Base-by-base conservation (phyloP, 768 basidiomycete species). In the Hortiboletus campestris region DNA sequence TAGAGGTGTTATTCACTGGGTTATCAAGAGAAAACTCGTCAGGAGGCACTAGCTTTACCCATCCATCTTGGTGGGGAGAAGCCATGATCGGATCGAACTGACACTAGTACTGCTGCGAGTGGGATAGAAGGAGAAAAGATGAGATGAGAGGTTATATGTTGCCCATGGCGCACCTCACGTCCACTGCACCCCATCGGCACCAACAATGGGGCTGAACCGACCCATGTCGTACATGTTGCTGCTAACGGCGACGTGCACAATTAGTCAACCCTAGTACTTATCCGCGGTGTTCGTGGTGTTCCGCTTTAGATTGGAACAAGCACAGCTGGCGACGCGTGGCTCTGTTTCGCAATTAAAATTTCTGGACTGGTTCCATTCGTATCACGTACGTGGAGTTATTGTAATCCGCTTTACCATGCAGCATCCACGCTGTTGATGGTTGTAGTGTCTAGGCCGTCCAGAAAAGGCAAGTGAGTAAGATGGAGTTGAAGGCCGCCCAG, bases 21-120 rank as follows among this genome's bases (percentile, higher is more conserved):
- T 80, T 76, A 50, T 76, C 72, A 53, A 79, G 57, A 32, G 64
- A 73, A 49, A 70, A 72, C 39, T 72, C 70, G 47, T 74, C 73
- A 14, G 68, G 66, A 25, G 62, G 64, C 5, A 32, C n/a, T 2
- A 70, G 51, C 38, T 70, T 65, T 34, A 70, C 64, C 68, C 68
- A 69, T 32, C 56, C 68, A 3, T 69, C 68, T 45, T 60, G 59
- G 46, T 51, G 44, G 28, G 38, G 55, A 55, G 60, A 36, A 2
- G 28, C 20, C 68, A 69, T 69, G 58, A 56, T 55, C 49, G 44
- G 55, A 54, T 56, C 29, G 51, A 38, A 22, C 38, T 35, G 40
- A 51, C 17, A 45, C 34, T 47, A 44, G n/a, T n/a, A n/a, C 25
- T 25, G 25, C 25, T 25, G 25, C 39, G 48, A 50, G 35, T 51